Conservation (phyloP, 176 grass and related monocot species). For the Avena eriantha region DNA sequence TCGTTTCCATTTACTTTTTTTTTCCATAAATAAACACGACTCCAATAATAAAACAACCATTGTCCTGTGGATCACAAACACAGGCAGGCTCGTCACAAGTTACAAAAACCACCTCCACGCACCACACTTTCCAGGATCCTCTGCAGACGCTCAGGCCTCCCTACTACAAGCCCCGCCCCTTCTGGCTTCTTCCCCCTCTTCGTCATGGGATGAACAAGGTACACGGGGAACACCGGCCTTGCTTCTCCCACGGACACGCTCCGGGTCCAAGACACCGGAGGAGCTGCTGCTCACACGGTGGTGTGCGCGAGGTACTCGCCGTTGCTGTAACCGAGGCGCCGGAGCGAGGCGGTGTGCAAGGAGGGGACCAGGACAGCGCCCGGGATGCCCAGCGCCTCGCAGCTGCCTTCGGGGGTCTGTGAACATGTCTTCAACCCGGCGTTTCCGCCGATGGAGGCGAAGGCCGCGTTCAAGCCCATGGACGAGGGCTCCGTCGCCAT, state of each 20-base stretch:
- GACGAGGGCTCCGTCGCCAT: constrained; percentile 53
- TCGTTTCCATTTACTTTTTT: not conserved
- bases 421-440: not conserved
- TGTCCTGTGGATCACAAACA: not conserved
- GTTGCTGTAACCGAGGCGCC: constrained; percentile 55
- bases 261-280: not conserved
- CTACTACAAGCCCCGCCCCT: not conserved
- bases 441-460: constrained; percentile 40
- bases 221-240: no score
- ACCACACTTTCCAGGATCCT: not conserved
- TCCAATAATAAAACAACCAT: not conserved
- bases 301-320: constrained; percentile 52
- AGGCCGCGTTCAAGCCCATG: constrained; percentile 61
- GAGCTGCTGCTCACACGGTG: constrained; percentile 34
- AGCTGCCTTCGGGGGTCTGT: not conserved
- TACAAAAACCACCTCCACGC: not conserved
- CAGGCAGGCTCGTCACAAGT: not conserved
- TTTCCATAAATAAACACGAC: not conserved
- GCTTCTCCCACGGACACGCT: no score
- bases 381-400: constrained; percentile 44
- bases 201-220: not conserved
- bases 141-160: not conserved
- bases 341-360: constrained; percentile 41
- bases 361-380: constrained; percentile 47
- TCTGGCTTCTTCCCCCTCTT: not conserved